Conservation (phyloP, 257 asterid species). For the Osmanthus fragrans region DNA sequence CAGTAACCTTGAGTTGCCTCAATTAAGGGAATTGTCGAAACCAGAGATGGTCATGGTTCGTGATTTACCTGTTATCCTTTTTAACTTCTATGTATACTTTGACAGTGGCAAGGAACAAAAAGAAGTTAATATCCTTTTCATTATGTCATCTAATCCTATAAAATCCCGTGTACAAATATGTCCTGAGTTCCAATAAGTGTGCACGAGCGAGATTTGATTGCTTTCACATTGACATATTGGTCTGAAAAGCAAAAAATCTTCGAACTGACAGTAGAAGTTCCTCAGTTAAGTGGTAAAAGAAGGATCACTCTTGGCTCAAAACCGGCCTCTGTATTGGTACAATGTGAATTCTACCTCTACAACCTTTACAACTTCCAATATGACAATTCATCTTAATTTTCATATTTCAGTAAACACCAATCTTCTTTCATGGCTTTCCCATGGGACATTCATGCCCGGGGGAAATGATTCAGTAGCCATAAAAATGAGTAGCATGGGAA, state of each 20-base stretch:
- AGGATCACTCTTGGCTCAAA: conserved; percentile 60
- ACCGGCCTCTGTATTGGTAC: conserved; percentile 94
- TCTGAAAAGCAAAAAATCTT: conserved; percentile 50
- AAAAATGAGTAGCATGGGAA: conserved; percentile 86
- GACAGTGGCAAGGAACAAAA: too few relatives aligned
- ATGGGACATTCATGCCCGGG: conserved; percentile 65
- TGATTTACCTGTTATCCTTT: not conserved
- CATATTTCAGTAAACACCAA: not conserved
- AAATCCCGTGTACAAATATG: not conserved
- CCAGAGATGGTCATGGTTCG: conserved; percentile 78
- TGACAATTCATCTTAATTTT: not conserved
- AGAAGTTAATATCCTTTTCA: too few relatives aligned
- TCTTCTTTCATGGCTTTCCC: conserved; percentile 8
- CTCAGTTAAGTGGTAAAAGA: conserved; percentile 57
- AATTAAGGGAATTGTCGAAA: conserved; percentile 70
- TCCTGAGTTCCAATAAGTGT: not conserved
- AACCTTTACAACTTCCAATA: not conserved
- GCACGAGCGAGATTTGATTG: not conserved
- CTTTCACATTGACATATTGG: conserved; percentile 53
- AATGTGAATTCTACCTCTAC: conserved; percentile 49
- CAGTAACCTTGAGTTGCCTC: conserved; percentile 67
- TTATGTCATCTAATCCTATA: not conserved
- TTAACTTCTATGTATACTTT: too few relatives aligned
- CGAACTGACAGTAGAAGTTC: conserved; percentile 59
- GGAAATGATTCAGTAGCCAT: conserved; percentile 76